Evolutionary conservation across 2,329 filamentous ascomycete genomes (phyloP), one percentile per base, ranked within the genome.

Genomic region (Nothopassalora personata): DNA sequence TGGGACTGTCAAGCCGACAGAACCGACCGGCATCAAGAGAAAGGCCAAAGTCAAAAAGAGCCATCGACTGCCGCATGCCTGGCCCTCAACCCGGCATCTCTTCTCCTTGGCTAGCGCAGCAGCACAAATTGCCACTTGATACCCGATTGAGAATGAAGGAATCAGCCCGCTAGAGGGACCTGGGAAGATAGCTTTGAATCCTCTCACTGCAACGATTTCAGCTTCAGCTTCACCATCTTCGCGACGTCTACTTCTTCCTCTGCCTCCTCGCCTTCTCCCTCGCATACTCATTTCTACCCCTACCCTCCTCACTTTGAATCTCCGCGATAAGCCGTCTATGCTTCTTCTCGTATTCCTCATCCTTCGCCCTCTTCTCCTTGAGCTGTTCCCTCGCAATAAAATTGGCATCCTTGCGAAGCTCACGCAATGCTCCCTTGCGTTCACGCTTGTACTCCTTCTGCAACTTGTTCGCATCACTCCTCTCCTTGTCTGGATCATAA

Each of bases 341-440:
- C 83, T 97, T 97, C 81, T 89, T 90, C 81, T 97, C 93, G 80
- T 99, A 97, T 65, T 90, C 91, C 59, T 84, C 85, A 79, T 97
- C 94, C 78, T 86, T 87, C 78, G 90, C 89, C 82, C 92, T 96
- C 86, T 97, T 97, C 79, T 95, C 82, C 69, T 85, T 84, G 70
- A 99, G 80, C 75, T 90, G 89, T 82, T 97, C 92, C 67, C 93
- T 83, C 34, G 91, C 91, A 78, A 97, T 86, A 72, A 99, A 97
- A 74, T 89, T 90, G 57, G 91, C 89, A 70, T 99, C 95, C 81
- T 97, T 97, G 72, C 94, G 85, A 68, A 99, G 79, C 77, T 99
- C 94, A 67, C 94, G 85, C 80, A 99, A 83, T 6, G 92, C 93
- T 1, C 92, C 93, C 84, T 99, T 99, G 75, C 86, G 84, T 82